Conservation (phyloP, 495 filamentous ascomycete species). For the Thermochaetoides thermophila region DNA sequence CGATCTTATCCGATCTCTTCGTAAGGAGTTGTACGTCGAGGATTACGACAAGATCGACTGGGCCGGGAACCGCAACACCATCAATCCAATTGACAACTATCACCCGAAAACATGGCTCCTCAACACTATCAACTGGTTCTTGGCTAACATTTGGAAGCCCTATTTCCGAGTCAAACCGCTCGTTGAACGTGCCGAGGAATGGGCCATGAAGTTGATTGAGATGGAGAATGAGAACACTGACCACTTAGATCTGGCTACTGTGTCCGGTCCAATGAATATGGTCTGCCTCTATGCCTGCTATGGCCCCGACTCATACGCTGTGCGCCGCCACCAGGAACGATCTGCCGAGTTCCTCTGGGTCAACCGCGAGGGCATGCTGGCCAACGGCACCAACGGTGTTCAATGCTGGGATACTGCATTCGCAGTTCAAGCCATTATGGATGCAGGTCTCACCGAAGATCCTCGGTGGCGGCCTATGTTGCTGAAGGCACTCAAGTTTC, state of each 20-base stretch:
- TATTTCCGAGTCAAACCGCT: slow-evolving; percentile 46
- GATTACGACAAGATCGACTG: slow-evolving; percentile 69
- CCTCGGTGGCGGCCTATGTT: slow-evolving; percentile 74
- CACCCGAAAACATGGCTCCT: slow-evolving; percentile 81
- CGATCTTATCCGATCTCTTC: slow-evolving; percentile 52
- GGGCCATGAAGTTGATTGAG: slow-evolving; percentile 55
- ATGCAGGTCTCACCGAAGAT: slow-evolving; percentile 63
- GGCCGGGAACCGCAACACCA: slow-evolving; percentile 63
- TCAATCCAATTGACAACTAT: slow-evolving; percentile 70
- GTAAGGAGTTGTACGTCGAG: slow-evolving; percentile 73
- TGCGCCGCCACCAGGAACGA: slow-evolving; percentile 65
- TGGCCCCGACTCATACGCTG: slow-evolving; percentile 60
- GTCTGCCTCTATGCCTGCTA: slow-evolving; percentile 71
- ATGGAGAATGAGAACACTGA: slow-evolving; percentile 86
- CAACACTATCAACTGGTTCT: slow-evolving; percentile 54
- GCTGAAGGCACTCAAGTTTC: slow-evolving; percentile 64
- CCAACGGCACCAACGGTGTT: slow-evolving; percentile 92
- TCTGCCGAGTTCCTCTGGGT: slow-evolving; percentile 84
- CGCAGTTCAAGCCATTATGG: slow-evolving; percentile 63
- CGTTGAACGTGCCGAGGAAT: slow-evolving; percentile 52
- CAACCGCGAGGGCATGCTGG: slow-evolving; percentile 80
- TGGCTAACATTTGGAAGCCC: slow-evolving; percentile 68
- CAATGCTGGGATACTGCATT: slow-evolving; percentile 95
- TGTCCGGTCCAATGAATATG: slow-evolving; percentile 79
- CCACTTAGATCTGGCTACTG: slow-evolving; percentile 73